Base-by-base conservation (phyloP, 106 monocot species). In the Gastrodia elata region DNA sequence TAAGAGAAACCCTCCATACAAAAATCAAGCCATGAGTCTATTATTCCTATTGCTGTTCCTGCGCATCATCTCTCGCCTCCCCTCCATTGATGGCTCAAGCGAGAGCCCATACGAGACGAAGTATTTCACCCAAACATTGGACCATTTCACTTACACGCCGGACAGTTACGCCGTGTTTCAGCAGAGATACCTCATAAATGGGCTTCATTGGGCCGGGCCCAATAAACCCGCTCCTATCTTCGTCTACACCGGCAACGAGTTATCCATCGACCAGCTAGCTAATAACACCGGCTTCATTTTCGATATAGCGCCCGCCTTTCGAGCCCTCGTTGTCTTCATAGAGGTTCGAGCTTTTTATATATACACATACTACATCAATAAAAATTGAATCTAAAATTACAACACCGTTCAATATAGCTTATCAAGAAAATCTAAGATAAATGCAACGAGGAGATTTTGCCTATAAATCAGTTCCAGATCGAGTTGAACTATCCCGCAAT, bases 161-260 rank as follows among this genome's bases (percentile, higher is more conserved):
- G 75, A 83, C 18, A 41, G 84, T 0, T 86, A 77, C 70, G 72
- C 35, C 20, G 22, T 75, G 65, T 97, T 97, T 83, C 13, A 81
- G 79, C 96, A 97, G 74, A 97, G 88, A 77, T 96, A 90, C 75
- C 96, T 96, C 65, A 46, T 90, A 26, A 88, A 92, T 81, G 70
- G 74, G 61, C 82, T 79, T 5, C 78, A 64, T 82, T 96, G 92
- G 92, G 83, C 83, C n/a, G 82, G 84, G n/a, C 68, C 86, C 14
- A 49, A 8, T 55, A 82, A 73, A 76, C 52, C 72, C 25, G 87
- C 74, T 2, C 96, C 96, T 13, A 88, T 96, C 70, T 96, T 96
- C 77, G 96, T 96, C 48, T 96, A 96, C 85, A 88, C 92, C 2
- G 96, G 96, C 52, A 96, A 96, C 42, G 96, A 96, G 64, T 92